Evolutionary conservation across 2,329 filamentous ascomycete genomes (phyloP), one percentile per base, ranked within the genome.

Genomic region (Colletotrichum acutatum): DNA sequence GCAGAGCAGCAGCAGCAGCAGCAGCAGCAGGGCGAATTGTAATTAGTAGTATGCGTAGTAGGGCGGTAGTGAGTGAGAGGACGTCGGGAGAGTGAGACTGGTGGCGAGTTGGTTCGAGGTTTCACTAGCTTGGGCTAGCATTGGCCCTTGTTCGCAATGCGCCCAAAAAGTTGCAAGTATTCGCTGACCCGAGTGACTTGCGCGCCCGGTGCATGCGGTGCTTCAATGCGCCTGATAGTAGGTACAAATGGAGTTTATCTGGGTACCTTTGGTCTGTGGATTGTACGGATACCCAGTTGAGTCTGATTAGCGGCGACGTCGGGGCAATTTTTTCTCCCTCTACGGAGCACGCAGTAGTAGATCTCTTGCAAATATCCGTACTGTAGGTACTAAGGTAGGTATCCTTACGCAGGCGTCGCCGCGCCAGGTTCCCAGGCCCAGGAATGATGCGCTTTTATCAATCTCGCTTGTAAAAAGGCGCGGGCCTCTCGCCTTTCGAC

Each of bases 391-490:
- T 34, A 34, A 34, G 32, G 32, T 42, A 37, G 65, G 37, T 42
- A 56, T 56, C 14, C 46, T n/a, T 16, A 16, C 30, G 46, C 30
- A 16, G 46, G 46, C n/a, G 66, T 49, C 30, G 42, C 42, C 42
- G 42, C 42, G 42, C 42, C 42, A 56, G 62, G 32, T 46, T 54
- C 56, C 46, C 22, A 57, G 62, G 52, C 59, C 70, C 70, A 71
- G 68, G 71, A 73, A 73, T 73, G 71, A 73, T 73, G 71, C 71
- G 66, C 54, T 56, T 67, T 72, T 68, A 72, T 68, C 71, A 74
- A 74, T 74, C 71, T 74, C 71, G 71, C 71, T 74, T 74, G 71
- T 72, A 68, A 54, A 53, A 67, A 74, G 71, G 37, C 68, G 71
- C 71, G 71, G 71, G 56, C 66, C 71, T 73, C 61, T 71, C 56